A percentile compares a stretch with the other conserved stretches of the same genome.
These are phyloP conservation scores for Candida nanaspora DNA, from an alignment of 805 yeast genomes.

Conservation along the genomic window DNA sequence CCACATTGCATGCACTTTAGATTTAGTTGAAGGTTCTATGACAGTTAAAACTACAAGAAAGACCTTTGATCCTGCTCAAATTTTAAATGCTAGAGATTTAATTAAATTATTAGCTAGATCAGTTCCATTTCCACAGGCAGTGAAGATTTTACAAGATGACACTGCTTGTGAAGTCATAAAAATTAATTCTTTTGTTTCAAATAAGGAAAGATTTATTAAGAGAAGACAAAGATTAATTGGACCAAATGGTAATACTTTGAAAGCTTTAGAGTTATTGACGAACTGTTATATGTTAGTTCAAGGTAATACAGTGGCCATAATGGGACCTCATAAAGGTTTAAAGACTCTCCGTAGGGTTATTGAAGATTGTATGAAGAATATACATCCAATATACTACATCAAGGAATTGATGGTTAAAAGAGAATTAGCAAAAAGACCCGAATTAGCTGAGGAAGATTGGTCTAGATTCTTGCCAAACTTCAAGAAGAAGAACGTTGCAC, in stretches of 20 bases:
- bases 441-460: slow-evolving; percentile 95
- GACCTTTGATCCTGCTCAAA: slow-evolving; percentile 90
- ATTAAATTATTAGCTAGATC: slow-evolving; percentile 91
- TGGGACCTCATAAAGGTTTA: slow-evolving; percentile 94
- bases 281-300: slow-evolving; percentile 93
- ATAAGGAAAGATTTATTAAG: slow-evolving; percentile 90
- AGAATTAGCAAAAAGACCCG: slow-evolving; percentile 92
- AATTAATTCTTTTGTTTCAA: slow-evolving; percentile 82
- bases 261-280: slow-evolving; percentile 92
- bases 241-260: slow-evolving; percentile 93
- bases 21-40: slow-evolving; percentile 96
- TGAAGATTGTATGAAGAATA: slow-evolving; percentile 94
- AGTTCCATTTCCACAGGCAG: slow-evolving; percentile 95
- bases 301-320: slow-evolving; percentile 93
- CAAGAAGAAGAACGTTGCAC: slow-evolving; percentile 91
- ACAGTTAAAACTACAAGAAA: slow-evolving; percentile 93
- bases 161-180: slow-evolving; percentile 94
- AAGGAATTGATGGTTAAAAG: slow-evolving; percentile 96
- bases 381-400: slow-evolving; percentile 97
- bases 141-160: slow-evolving; percentile 85
- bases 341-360: slow-evolving; percentile 90
- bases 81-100: slow-evolving; percentile 89
- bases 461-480: slow-evolving; percentile 92
- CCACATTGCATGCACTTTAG: slow-evolving; percentile 75
- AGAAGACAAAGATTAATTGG: slow-evolving; percentile 96